Evolutionary conservation across 176 grass and related monocot genomes (phyloP), one percentile per base, ranked within the genome.

Genomic region (Alopecurus myosuroides): DNA sequence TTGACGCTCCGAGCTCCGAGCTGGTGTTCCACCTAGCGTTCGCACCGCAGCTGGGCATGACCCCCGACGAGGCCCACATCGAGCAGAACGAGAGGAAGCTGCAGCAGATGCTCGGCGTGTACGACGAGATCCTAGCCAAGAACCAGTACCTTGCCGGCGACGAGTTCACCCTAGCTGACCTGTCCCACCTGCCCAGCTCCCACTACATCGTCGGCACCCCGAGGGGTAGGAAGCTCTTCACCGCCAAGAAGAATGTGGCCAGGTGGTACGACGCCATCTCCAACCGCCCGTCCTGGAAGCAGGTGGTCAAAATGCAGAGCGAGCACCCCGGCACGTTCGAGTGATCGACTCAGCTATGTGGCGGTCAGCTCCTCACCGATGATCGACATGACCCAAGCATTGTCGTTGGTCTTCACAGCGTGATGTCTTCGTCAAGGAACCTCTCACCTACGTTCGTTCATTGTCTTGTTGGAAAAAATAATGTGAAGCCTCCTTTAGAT

Each of bases 11-110:
- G 2, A 98, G 93, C 91, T 90, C 90, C 1, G 76, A 89, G 19
- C 82, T 98, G 1, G 95, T 93, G 25, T 98, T 98, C 84, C 91
- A 98, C 6, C 77, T 98, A 29, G 91, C 91, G 13, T 95, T 98
- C 40, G 89, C 93, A 35, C 86, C 89, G 1, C 76, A 78, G 79
- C 56, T 98, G 13, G 72, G 85, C 39, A 82, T 90, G 19, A 3
- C 12, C 3, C 68, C 87, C 12, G 89, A 95, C 79, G 77, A 91
- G 87, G 79, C 76, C 74, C 68, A 80, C 37, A 74, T 95, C 48
- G 70, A 77, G 49, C 77, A 82, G 67, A 89, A 82, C 73, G 85
- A 85, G 89, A 58, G 74, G 89, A 87, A 89, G 87, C 81, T 94
- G 9, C 37, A 86, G 67, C 35, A 34, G 58, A 86, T 94, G 70